These are phyloP conservation scores for Coemansia sp. DNA, from an alignment of 192 early-diverging fungal species.

Conservation along the genomic window DNA sequence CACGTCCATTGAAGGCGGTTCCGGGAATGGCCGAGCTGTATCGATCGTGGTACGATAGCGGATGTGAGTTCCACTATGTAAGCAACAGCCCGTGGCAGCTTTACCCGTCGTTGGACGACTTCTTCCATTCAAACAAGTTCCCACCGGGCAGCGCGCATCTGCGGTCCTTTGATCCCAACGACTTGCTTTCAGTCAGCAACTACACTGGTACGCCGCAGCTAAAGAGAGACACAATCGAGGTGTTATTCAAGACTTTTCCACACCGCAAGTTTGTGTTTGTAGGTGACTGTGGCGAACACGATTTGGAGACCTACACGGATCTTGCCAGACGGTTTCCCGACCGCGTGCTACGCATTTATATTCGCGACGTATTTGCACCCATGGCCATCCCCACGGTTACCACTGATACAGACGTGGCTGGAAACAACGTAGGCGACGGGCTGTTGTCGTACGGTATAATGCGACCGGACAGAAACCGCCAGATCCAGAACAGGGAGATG, in stretches of 20 bases:
- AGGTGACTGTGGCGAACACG: slow-evolving; percentile 89
- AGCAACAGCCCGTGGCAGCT: slow-evolving; percentile 84
- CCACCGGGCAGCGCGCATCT: slow-evolving; percentile 79
- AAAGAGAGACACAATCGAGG: slow-evolving; percentile 60
- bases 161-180: slow-evolving; percentile 65
- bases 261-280: slow-evolving; percentile 83
- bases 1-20: slow-evolving; percentile 60
- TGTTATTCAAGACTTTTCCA: slow-evolving; percentile 68
- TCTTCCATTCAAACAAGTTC: slow-evolving; percentile 71
- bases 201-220: slow-evolving; percentile 53
- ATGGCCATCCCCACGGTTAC: slow-evolving; percentile 41
- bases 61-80: slow-evolving; percentile 82
- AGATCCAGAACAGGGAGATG: neutral
- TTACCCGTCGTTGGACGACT: slow-evolving; percentile 65
- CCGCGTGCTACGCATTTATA: slow-evolving; percentile 82
- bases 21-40: slow-evolving; percentile 82
- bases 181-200: slow-evolving; percentile 61
- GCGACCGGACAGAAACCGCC: slow-evolving; percentile 11
- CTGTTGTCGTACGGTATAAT: slow-evolving; percentile 40
- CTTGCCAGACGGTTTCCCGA: slow-evolving; percentile 64
- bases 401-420: slow-evolving; percentile 32
- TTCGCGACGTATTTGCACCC: slow-evolving; percentile 67
- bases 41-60: slow-evolving; percentile 61
- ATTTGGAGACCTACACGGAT: slow-evolving; percentile 79
- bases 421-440: slow-evolving; percentile 14